Evolutionary conservation across 768 basidiomycete genomes (phyloP).

Genomic region (Calocera cornea): DNA sequence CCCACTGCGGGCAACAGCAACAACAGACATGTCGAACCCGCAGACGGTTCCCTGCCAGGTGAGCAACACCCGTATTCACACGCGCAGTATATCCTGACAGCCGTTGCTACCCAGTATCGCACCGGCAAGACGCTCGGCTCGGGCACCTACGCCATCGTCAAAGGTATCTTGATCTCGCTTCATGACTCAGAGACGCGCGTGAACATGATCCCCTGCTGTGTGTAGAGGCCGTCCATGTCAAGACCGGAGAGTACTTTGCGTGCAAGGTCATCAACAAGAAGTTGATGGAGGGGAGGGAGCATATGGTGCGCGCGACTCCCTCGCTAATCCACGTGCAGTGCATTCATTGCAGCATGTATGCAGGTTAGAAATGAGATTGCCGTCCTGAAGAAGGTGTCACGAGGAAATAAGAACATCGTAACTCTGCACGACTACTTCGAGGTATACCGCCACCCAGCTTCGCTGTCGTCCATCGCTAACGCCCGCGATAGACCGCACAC

Average conservation of each 20-base stretch:
- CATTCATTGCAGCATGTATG: neutral
- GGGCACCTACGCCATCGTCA: slow-evolving; percentile 90
- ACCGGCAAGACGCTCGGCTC: slow-evolving; percentile 80
- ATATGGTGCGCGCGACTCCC: slow-evolving; percentile 58
- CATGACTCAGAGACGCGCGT: neutral
- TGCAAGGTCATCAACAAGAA: slow-evolving; percentile 99
- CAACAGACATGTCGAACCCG: slow-evolving; percentile 6
- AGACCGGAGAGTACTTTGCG: slow-evolving; percentile 86
- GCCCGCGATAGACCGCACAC: slow-evolving; percentile 52
- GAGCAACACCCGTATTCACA: neutral
- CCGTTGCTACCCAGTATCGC: slow-evolving; percentile 42
- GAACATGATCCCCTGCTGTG: neutral
- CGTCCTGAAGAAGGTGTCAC: slow-evolving; percentile 86
- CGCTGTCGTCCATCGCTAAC: neutral
- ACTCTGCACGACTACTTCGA: slow-evolving; percentile 95
- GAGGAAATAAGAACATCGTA: slow-evolving; percentile 79
- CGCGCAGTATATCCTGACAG: neutral
- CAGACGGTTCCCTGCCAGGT: slow-evolving; percentile 28
- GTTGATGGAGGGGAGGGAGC: slow-evolving; percentile 92
- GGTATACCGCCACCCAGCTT: slow-evolving; percentile 31
- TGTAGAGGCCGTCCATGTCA: slow-evolving; percentile 78
- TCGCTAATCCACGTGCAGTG: neutral
- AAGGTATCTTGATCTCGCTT: slow-evolving; percentile 22
- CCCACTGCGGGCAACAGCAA: neutral
- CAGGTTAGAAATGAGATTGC: slow-evolving; percentile 95